These are phyloP conservation scores for Schizophyllum commune DNA, from an alignment of 1,284 basidiomycete genomes.

Conservation along the genomic window DNA sequence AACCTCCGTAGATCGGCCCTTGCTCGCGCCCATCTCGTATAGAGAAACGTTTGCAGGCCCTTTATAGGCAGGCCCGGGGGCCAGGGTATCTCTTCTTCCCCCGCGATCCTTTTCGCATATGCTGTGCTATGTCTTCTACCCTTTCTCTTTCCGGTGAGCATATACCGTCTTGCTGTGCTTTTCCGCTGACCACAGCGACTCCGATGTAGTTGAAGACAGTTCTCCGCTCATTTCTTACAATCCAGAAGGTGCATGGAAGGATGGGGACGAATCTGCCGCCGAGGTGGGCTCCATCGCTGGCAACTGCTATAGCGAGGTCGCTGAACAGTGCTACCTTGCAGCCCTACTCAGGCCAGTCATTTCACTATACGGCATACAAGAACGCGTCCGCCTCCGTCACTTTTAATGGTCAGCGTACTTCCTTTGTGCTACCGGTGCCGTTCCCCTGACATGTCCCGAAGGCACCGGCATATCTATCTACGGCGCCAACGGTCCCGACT, in stretches of 20 bases:
- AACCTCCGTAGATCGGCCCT: no score
- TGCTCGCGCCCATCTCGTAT: constrained; percentile 5
- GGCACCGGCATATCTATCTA: constrained; percentile 48
- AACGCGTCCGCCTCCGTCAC: constrained; percentile 35
- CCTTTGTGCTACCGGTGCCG: constrained; percentile 4
- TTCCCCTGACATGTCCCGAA: constrained; percentile 14
- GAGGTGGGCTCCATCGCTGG: constrained; percentile 20
- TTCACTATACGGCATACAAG: constrained; percentile 29
- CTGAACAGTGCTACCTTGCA: constrained; percentile 10
- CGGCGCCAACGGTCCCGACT: constrained; percentile 37
- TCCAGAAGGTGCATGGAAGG: constrained; percentile 36
- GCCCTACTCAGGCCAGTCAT: constrained; percentile 33
- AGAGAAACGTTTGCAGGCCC: constrained; percentile 13
- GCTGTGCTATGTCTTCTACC: constrained; percentile 37
- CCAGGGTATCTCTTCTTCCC: constrained; percentile 13
- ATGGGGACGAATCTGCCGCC: constrained; percentile 28
- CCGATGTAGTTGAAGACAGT: constrained; percentile 14
- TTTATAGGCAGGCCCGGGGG: constrained; percentile 3
- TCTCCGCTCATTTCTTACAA: constrained; percentile 38
- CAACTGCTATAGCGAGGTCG: not conserved
- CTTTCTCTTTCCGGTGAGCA: constrained; percentile 33
- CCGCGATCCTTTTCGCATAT: constrained; percentile 9
- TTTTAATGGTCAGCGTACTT: constrained; percentile 30
- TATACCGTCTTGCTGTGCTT: not conserved
- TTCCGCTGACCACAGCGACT: constrained; percentile 1